These are phyloP conservation scores for Filosporella fistucella DNA, from an alignment of 495 filamentous ascomycete species.

Conservation along the genomic window DNA sequence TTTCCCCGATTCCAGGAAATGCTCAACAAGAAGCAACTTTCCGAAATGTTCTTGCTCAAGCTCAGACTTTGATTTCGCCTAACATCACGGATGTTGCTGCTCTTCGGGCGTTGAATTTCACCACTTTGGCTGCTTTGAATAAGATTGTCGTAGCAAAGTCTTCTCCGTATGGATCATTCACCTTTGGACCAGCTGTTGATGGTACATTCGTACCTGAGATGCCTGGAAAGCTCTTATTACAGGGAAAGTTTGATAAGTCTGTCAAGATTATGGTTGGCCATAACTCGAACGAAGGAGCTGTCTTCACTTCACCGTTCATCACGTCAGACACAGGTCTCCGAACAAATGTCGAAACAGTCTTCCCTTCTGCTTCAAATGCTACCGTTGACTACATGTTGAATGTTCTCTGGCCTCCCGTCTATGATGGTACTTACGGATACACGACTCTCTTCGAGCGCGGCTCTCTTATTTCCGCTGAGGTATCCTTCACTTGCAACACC, in stretches of 20 bases:
- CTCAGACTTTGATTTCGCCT: conserved; percentile 5
- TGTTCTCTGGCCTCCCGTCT: conserved; percentile 24
- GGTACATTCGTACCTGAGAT: conserved; percentile 50
- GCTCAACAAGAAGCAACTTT: conserved; percentile 16
- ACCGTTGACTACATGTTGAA: conserved; percentile 8
- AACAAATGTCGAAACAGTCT: conserved; percentile 42
- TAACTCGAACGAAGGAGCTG: conserved; percentile 49
- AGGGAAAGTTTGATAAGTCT: conserved; percentile 49
- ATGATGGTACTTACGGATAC: conserved; percentile 37
- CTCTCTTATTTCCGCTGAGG: conserved; percentile 31
- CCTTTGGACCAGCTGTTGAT: conserved; percentile 56
- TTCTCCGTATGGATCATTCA: conserved; percentile 39
- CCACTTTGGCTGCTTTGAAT: conserved; percentile 46
- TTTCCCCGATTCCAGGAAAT: conserved; percentile 13
- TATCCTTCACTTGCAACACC: conserved; percentile 48
- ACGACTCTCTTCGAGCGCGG: conserved; percentile 33
- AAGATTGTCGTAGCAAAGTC: conserved; percentile 37
- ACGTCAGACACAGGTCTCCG: conserved; percentile 33
- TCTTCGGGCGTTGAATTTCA: conserved; percentile 40
- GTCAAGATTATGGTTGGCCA: conserved; percentile 52
- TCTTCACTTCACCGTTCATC: conserved; percentile 15
- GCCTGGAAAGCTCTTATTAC: conserved; percentile 49
- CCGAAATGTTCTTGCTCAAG: conserved; percentile 12
- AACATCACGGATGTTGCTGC: conserved; percentile 39
- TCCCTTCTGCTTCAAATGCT: conserved; percentile 16